Base-by-base conservation (phyloP, 2,329 filamentous ascomycete genomes). In the Falciphora oryzae region DNA sequence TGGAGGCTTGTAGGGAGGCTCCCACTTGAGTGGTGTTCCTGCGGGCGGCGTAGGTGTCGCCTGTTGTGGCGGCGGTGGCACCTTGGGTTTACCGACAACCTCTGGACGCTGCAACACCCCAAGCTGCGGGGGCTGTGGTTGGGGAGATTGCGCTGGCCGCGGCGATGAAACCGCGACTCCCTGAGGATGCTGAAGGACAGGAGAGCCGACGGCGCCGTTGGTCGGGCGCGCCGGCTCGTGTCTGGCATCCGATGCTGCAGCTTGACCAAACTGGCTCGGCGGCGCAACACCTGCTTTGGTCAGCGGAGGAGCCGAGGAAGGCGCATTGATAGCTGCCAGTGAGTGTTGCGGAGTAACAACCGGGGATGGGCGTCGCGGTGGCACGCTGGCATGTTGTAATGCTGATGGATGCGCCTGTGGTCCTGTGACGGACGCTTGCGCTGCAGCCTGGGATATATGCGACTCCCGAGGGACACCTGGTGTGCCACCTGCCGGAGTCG, bases 1-100 rank as follows among this genome's bases (percentile, higher is more conserved):
- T 10, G 44, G 63, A 66, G 75, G 75, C 64, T 76, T 75, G 65
- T 79, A 79, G 5, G 72, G 76, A 14, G 77, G 76, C 65, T 80
- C 77, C 77, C 77, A 79, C 68, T 77, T 78, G 32, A 77, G 68
- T 18, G 74, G 70, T 8, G 71, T 71, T 59, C 76, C 69, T 50
- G 73, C 71, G 25, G 69, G 69, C 14, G 70, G 66, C 62, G 72
- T 72, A 32, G 71, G 68, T 31, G 70, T 68, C 14, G 65, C 61
- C 14, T 68, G 64, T 35, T 65, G 67, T 35, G 66, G 62, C 8
- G 67, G 70, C 3, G 71, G 67, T 14, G 71, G 71, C 27, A 70
- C 73, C 65, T 71, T 73, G n/a, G 70, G 67, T 65, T 75, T 75
- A 14, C 68, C 68, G 27, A 72, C 62, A 22, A 65, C 69, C 29